Conservation (phyloP, 495 filamentous ascomycete genomes). For the Neurospora terricola region DNA sequence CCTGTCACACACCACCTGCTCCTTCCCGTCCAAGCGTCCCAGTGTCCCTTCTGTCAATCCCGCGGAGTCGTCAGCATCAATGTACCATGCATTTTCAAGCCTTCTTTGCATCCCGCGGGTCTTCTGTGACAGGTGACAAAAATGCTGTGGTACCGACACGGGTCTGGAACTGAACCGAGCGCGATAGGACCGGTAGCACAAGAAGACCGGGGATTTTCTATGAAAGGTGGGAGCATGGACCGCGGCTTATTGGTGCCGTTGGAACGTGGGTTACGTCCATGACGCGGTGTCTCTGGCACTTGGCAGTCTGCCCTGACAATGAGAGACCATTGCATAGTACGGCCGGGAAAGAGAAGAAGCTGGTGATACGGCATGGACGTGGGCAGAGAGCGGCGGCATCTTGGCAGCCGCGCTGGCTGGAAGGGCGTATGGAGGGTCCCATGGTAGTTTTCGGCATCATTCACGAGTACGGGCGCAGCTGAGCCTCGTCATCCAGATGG, state of each 20-base stretch:
- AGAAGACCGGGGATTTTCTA: background rate
- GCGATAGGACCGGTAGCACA: background rate
- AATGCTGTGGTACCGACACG: background rate
- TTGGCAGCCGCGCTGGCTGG: background rate
- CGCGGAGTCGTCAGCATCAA: constrained; percentile 8
- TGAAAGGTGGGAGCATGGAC: background rate
- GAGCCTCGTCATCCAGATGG: background rate
- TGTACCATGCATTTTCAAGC: constrained; percentile 17
- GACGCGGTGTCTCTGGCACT: background rate
- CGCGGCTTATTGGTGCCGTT: background rate
- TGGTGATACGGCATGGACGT: background rate
- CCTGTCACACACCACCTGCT: constrained; percentile 61
- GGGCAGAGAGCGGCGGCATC: background rate
- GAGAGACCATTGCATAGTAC: background rate
- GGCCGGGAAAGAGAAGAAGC: background rate
- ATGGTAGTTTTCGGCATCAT: background rate
- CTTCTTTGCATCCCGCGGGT: background rate
- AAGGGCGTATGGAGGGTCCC: background rate
- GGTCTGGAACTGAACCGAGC: background rate
- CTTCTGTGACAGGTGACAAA: background rate
- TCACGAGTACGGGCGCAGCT: background rate
- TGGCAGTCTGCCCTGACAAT: background rate
- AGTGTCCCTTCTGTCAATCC: background rate
- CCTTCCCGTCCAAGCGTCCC: constrained; percentile 40
- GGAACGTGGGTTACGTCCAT: background rate